Evolutionary conservation across 2,329 filamentous ascomycete species (phyloP), one percentile per base, ranked within the genome.

Genomic region (Diaporthe sp.): DNA sequence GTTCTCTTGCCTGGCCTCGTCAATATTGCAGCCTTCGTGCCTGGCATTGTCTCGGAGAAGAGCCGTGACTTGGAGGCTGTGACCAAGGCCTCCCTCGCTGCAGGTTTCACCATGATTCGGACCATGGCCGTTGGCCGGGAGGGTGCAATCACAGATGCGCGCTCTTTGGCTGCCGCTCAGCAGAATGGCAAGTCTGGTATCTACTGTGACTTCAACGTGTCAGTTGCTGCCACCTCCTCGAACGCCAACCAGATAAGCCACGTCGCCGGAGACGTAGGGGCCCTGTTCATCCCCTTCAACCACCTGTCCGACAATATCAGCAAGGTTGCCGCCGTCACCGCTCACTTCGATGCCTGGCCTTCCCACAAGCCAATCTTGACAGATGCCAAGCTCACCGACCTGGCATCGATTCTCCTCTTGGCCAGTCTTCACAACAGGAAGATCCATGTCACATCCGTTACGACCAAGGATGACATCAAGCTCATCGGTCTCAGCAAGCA

Each of bases 261-360:
- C 78, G 89, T 95, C 74, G 91, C 92, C 25, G 88, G 89, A 67
- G 93, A 95, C 78, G 94, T 96, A 74, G 94, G 94, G 39, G 95
- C 94, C 28, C 88, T 96, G 58, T 96, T 95, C 86, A 94, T 96
- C 77, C 94, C 94, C 19, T 96, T 96, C 88, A 95, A 96, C 84
- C 90, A 94, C 83, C 86, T 95, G 37, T 94, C 93, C 76, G 94
- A 93, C 79, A 96, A 95, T 83, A 95, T 96, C 83, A 95, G 92
- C 89, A 95, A 95, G 87, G 94, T 95, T 61, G 93, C 94, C 28
- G 92, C 94, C 13, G 93, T 95, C 77, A 94, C 93, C 72, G 91
- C 92, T 76, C 94, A 96, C 86, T 96, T 96, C 80, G 92, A 92
- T 76, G 89, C 92, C 34, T 96, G 94, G 94, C 94, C 94, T 49